Conservation (phyloP, 441 rosid species). For the Theobroma grandiflorum region DNA sequence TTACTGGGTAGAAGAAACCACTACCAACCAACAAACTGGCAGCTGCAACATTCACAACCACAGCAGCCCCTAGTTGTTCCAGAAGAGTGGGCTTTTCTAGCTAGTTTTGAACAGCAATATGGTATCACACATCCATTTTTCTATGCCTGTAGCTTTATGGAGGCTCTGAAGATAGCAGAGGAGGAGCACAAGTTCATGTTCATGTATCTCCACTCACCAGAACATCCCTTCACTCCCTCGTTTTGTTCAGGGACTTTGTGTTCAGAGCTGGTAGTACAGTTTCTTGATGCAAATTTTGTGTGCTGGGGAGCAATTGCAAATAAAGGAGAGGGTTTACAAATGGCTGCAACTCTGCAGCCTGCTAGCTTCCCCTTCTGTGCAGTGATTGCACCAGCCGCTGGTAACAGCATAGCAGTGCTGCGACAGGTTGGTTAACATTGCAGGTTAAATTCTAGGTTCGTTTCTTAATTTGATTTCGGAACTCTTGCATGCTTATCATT, state of each 20-base stretch:
- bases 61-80: constrained; percentile 36
- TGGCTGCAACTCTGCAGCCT: constrained; percentile 49
- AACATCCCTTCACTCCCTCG: constrained; percentile 62
- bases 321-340: constrained; percentile 60
- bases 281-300: constrained; percentile 63
- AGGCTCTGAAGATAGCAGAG: constrained; percentile 60
- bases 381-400: constrained; percentile 57
- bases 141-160: constrained; percentile 42
- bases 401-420: constrained; percentile 51
- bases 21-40: constrained; percentile 33
- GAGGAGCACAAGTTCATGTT: constrained; percentile 64
- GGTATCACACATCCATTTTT: constrained; percentile 59
- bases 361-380: constrained; percentile 65
- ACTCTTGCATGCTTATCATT: neutral
- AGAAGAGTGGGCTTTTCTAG: constrained; percentile 54
- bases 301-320: constrained; percentile 60
- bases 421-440: constrained; percentile 51
- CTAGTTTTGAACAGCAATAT: constrained; percentile 56
- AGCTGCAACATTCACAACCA: constrained; percentile 37
- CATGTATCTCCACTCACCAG: constrained; percentile 61
- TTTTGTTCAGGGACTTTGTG: constrained; percentile 62
- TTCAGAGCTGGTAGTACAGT: constrained; percentile 62
- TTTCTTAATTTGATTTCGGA: neutral
- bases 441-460: neutral
- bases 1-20: constrained; percentile 52